Base-by-base conservation (phyloP, 2,329 filamentous ascomycete genomes). In the Diatrype stigma region DNA sequence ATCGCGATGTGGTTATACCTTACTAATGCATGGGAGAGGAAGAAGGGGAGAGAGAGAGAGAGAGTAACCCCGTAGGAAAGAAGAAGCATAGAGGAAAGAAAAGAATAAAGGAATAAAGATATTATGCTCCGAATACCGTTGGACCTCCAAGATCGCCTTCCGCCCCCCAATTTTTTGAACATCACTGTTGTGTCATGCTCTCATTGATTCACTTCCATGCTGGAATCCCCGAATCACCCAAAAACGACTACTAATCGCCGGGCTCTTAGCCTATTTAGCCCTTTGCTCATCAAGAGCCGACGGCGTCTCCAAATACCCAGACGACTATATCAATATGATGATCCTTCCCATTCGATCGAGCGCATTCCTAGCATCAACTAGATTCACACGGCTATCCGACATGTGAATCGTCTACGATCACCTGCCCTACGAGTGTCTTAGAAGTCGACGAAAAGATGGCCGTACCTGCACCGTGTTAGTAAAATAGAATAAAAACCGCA, bases 381-480 rank as follows among this genome's bases (percentile, higher is more conserved):
- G 26, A 30, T 30, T 6, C 26, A 10, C 5, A 10, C 26, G 26
- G 10, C 26, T 30, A 30, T 30, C 26, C 26, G 6, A 30, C 26
- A 30, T 30, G 26, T 10, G 26, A 30, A 30, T 30, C 26, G 26
- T 30, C 10, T 30, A 30, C 26, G 26, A 5, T 30, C 26, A 10
- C 26, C 26, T 30, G 42, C 34, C 48, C 47, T n/a, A 26, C 37
- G 42, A 46, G 56, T 52, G 47, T 42, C 58, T 78, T 74, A 90
- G 67, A 91, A 91, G 65, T 91, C 89, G 50, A 77, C 77, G 73
- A 93, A 93, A 59, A 90, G 70, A 67, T 90, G 80, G 45, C 86
- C 87, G 62, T 85, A 85, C 66, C 87, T 90, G 60, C 26, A 53
- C 17, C 8, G 49, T 10, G 40, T 38, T 32, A 32, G 47, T 23